Base-by-base conservation (phyloP, 2,329 filamentous ascomycete species). In the Echinosphaeria canescens region DNA sequence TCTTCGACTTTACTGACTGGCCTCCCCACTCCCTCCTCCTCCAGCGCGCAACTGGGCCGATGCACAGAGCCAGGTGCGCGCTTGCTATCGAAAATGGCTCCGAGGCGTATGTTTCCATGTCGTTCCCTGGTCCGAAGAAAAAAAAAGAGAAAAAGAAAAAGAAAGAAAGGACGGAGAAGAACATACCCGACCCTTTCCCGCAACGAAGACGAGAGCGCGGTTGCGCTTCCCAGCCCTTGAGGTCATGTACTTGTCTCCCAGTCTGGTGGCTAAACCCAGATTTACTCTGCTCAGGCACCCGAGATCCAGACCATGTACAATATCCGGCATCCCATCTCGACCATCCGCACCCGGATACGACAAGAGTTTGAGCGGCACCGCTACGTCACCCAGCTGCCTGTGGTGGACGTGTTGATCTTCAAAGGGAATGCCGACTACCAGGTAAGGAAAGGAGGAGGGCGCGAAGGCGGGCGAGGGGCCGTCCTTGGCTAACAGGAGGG, bases 241-340 rank as follows among this genome's bases (percentile, higher is more conserved):
- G n/a, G n/a, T n/a, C n/a, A n/a, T n/a, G n/a, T n/a, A n/a, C n/a
- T n/a, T n/a, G n/a, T n/a, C n/a, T n/a, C n/a, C n/a, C n/a, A n/a
- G n/a, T n/a, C n/a, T n/a, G n/a, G n/a, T n/a, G n/a, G n/a, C n/a
- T n/a, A n/a, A n/a, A n/a, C n/a, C n/a, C n/a, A n/a, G n/a, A n/a
- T n/a, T n/a, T n/a, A n/a, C n/a, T 13, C 23, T 25, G 13, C 14
- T 18, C 25, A 98, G 88, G 82, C 82, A 22, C 85, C 88, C 33
- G 84, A 95, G 50, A 85, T 98, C 46, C 88, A 95, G 53, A 76
- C 71, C 34, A 92, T 95, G 81, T 98, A 98, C 68, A 78, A 76
- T 34, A 60, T 98, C 44, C 80, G 79, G 47, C 68, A 91, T 45
- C 82, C 85, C 28, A 72, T 93, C 28, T 78, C 85, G 22, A 62